Evolutionary conservation across 1,284 basidiomycete species (phyloP).

Genomic region (Cystobasidiaceae sp.): DNA sequence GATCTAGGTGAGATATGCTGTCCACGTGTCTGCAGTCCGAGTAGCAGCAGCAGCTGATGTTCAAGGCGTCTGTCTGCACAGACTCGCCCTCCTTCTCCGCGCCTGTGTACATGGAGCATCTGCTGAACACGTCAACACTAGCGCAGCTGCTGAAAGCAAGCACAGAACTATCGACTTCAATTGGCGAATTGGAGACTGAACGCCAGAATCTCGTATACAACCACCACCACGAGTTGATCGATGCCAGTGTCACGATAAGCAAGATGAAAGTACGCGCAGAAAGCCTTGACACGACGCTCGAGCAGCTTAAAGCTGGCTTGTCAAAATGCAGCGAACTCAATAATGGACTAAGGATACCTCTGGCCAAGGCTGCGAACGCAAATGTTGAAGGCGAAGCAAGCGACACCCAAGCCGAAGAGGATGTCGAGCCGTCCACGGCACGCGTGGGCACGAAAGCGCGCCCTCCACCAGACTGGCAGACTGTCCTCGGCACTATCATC

Average conservation of each 20-base stretch:
- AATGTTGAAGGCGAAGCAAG: background rate
- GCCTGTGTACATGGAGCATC: slow-evolving; percentile 31
- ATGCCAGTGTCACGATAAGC: slow-evolving; percentile 76
- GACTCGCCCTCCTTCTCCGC: slow-evolving; percentile 30
- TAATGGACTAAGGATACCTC: slow-evolving; percentile 1
- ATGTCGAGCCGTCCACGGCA: background rate
- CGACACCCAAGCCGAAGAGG: background rate
- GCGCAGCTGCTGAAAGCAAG: slow-evolving; percentile 65
- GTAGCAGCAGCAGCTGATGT: background rate
- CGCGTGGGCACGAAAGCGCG: background rate
- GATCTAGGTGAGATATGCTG: too few relatives aligned
- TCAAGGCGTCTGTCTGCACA: background rate
- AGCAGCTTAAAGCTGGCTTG: slow-evolving; percentile 68
- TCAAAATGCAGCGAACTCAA: slow-evolving; percentile 42
- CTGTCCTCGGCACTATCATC: slow-evolving; percentile 11
- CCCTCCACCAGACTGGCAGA: slow-evolving; percentile 12
- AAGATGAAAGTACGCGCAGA: slow-evolving; percentile 81
- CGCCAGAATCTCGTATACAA: slow-evolving; percentile 87
- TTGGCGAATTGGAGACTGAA: slow-evolving; percentile 78
- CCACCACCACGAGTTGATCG: slow-evolving; percentile 84
- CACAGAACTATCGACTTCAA: slow-evolving; percentile 72
- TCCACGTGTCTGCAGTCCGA: too few relatives aligned
- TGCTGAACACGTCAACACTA: slow-evolving; percentile 71
- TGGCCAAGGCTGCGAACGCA: background rate
- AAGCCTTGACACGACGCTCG: slow-evolving; percentile 71